Evolutionary conservation across 148 eudicot genomes (phyloP).

Genomic region (Mesembryanthemum crystallinum): DNA sequence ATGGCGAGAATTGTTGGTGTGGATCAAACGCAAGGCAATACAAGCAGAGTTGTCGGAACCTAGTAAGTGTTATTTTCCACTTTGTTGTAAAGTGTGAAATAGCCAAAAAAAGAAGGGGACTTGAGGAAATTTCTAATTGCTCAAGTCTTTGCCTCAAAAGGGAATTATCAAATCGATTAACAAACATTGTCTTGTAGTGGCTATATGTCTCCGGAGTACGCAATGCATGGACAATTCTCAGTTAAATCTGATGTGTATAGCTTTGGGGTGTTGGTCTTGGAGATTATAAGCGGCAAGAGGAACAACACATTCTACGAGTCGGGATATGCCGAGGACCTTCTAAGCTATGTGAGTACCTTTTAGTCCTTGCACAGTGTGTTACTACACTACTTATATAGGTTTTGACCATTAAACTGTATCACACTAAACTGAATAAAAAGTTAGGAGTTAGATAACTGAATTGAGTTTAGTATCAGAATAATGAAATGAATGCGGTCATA

Average conservation of each 20-base stretch:
- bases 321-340: constrained; percentile 31
- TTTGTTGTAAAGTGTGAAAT: not conserved
- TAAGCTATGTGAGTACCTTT: constrained; percentile 38
- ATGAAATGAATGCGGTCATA: no score
- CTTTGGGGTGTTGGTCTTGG: constrained; percentile 37
- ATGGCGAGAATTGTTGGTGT: constrained; percentile 38
- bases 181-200: constrained; percentile 25
- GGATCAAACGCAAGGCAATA: constrained; percentile 37
- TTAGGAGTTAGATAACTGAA: no score
- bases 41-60: constrained; percentile 39
- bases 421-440: no score
- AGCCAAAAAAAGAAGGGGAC: not conserved
- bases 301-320: constrained; percentile 29
- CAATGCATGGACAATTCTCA: constrained; percentile 36
- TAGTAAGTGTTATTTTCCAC: constrained; percentile 22
- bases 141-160: not conserved
- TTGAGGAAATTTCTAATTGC: not conserved
- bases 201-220: constrained; percentile 41
- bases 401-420: no score
- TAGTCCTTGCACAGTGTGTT: not conserved
- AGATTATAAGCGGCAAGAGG: constrained; percentile 29
- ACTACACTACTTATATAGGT: no score
- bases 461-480: no score
- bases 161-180: not conserved
- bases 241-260: constrained; percentile 36